Percentiles rank a stretch among this genome's conserved stretches.
phyloP scores from a whole-genome alignment of 352 stramenopile species.

The Phytopythium ostracodes region DNA sequence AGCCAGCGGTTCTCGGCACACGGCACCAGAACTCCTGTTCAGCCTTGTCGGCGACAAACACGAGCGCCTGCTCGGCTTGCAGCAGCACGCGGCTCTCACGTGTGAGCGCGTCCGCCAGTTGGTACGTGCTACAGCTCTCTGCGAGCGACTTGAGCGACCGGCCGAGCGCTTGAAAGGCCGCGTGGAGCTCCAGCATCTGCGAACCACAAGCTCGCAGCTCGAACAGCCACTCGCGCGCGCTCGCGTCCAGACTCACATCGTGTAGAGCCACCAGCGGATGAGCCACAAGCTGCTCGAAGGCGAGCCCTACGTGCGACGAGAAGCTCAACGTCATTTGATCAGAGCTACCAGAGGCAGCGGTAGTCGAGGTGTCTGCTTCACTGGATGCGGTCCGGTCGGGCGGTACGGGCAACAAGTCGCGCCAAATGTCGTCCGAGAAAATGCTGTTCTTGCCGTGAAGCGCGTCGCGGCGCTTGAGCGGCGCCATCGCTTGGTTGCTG shows the following conservation, averaged over 20 bases:
- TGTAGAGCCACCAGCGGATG: constrained; percentile 52
- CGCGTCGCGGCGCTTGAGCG: constrained; percentile 1
- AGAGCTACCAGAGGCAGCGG: constrained; percentile 1
- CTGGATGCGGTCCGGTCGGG: not conserved
- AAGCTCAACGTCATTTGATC: constrained; percentile 17
- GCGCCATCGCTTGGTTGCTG: not conserved
- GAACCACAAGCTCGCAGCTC: constrained; percentile 47
- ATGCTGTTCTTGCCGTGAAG: constrained; percentile 14
- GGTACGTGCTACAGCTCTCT: constrained; percentile 51
- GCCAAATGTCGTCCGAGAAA: constrained; percentile 58
- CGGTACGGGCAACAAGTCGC: constrained; percentile 30
- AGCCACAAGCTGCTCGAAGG: constrained; percentile 51
- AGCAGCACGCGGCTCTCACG: constrained; percentile 42
- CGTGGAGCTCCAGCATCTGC: constrained; percentile 54
- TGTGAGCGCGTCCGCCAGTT: constrained; percentile 47
- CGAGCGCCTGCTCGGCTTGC: constrained; percentile 55
- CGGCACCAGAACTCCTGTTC: constrained; percentile 81
- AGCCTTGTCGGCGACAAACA: constrained; percentile 65
- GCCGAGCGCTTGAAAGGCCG: constrained; percentile 55
- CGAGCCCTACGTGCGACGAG: constrained; percentile 49
- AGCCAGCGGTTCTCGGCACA: constrained; percentile 19
- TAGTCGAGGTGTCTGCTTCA: not conserved
- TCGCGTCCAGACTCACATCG: constrained; percentile 43
- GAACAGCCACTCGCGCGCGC: constrained; percentile 55
- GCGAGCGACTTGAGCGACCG: constrained; percentile 50